Conservation (phyloP, 805 yeast genomes). For the Wickerhamiella occidentalis region DNA sequence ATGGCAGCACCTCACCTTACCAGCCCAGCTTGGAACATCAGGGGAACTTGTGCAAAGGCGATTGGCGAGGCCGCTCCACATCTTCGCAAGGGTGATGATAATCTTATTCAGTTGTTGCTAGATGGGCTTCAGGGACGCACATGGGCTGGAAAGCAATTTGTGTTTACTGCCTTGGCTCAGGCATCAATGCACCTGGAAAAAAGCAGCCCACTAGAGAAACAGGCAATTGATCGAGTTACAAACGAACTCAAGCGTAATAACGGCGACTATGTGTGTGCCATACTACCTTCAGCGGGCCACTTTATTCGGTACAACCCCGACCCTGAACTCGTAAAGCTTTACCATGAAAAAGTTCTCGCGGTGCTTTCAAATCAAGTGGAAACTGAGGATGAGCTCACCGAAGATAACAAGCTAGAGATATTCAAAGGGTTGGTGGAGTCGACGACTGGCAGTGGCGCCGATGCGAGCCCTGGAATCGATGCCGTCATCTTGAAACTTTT, state of each 20-base stretch:
- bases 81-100: conserved; percentile 23
- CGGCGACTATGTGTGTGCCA: conserved; percentile 46
- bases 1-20: conserved; percentile 39
- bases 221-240: conserved; percentile 35
- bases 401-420: conserved; percentile 16
- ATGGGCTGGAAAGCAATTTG: conserved; percentile 77
- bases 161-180: conserved; percentile 57
- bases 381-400: conserved; percentile 19
- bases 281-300: conserved; percentile 41
- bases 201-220: conserved; percentile 26
- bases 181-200: conserved; percentile 31
- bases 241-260: conserved; percentile 59
- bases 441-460: too few species aligned
- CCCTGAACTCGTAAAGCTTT: conserved; percentile 23
- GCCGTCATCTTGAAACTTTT: conserved; percentile 26
- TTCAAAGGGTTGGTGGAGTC: conserved; percentile 16
- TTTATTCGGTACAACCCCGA: conserved; percentile 35
- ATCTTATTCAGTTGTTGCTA: conserved; percentile 42
- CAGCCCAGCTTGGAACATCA: conserved; percentile 48
- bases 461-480: conserved; percentile 5
- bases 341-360: conserved; percentile 33
- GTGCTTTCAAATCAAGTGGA: conserved; percentile 28
- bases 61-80: conserved; percentile 31
- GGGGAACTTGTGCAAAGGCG: conserved; percentile 60
- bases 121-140: conserved; percentile 62